Evolutionary conservation across 495 filamentous ascomycete species (phyloP).

Genomic region (Pyronema domesticum): DNA sequence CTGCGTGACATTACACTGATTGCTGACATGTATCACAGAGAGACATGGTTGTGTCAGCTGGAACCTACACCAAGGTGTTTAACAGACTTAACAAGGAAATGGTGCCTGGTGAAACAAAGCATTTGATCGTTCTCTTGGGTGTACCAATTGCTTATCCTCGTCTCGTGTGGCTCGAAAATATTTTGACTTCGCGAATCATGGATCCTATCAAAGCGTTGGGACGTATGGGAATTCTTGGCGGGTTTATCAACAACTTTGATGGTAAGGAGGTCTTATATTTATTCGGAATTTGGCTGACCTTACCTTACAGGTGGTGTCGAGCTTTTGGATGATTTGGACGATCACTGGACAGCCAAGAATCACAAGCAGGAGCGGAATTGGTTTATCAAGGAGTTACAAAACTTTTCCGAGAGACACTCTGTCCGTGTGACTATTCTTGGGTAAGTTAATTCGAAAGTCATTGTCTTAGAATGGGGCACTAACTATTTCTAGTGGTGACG

Average conservation of each 20-base stretch:
- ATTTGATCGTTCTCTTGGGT: constrained; percentile 69
- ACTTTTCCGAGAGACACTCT: constrained; percentile 75
- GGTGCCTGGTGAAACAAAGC: constrained; percentile 62
- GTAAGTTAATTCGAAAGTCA: constrained; percentile 25
- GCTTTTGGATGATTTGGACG: constrained; percentile 78
- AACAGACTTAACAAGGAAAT: constrained; percentile 69
- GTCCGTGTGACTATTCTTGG: constrained; percentile 77
- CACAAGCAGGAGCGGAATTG: constrained; percentile 77
- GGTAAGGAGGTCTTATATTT: constrained; percentile 28
- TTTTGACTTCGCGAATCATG: constrained; percentile 66
- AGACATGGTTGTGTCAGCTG: constrained; percentile 59
- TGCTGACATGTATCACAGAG: constrained; percentile 27
- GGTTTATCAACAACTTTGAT: constrained; percentile 73
- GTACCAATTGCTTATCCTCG: constrained; percentile 88
- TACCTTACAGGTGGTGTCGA: constrained; percentile 52
- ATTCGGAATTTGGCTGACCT: constrained; percentile 1
- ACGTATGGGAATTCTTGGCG: constrained; percentile 61
- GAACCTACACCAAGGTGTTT: constrained; percentile 70
- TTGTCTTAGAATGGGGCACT: background rate
- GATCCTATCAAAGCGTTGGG: constrained; percentile 77
- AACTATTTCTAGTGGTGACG: constrained; percentile 48
- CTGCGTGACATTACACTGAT: constrained; percentile 15
- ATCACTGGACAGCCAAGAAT: constrained; percentile 93
- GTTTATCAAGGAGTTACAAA: constrained; percentile 77
- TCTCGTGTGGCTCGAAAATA: constrained; percentile 56